Percentiles rank a stretch among this genome's conserved stretches.
phyloP scores from a whole-genome alignment of 2,329 filamentous ascomycete species.

The Venturia carpophila region DNA sequence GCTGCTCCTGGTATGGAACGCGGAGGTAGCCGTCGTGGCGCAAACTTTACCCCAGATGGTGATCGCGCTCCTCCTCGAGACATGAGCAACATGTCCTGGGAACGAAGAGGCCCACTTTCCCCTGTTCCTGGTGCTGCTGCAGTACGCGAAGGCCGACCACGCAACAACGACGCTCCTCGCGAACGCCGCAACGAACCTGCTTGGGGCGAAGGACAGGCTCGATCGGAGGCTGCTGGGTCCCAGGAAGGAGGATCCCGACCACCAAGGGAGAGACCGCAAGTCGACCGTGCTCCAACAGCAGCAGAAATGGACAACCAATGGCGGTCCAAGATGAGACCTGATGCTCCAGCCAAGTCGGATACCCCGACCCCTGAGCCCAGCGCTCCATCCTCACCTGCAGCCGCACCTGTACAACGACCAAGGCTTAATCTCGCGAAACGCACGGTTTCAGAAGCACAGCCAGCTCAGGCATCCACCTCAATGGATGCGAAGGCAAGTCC shows the following conservation, averaged over 20 bases:
- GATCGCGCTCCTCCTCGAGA: slow-evolving; percentile 49
- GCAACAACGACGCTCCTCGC: slow-evolving; percentile 48
- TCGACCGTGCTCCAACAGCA: slow-evolving; percentile 69
- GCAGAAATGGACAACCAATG: slow-evolving; percentile 91
- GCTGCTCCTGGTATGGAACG: slow-evolving; percentile 54
- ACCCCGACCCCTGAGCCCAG: slow-evolving; percentile 64
- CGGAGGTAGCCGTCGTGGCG: slow-evolving; percentile 56
- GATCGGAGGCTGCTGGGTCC: slow-evolving; percentile 31
- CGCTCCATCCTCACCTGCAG: slow-evolving; percentile 64
- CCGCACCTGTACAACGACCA: slow-evolving; percentile 59
- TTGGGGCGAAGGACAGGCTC: slow-evolving; percentile 58
- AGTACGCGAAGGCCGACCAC: slow-evolving; percentile 49
- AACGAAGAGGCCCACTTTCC: slow-evolving; percentile 84
- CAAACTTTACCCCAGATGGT: slow-evolving; percentile 61
- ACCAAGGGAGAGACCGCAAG: slow-evolving; percentile 61
- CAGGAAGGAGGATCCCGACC: slow-evolving; percentile 67
- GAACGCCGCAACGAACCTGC: slow-evolving; percentile 54
- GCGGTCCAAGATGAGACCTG: slow-evolving; percentile 87
- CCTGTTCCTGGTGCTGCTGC: slow-evolving; percentile 47
- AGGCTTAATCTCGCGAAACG: slow-evolving; percentile 84
- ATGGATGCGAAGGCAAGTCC: slow-evolving; percentile 77
- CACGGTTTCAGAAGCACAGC: slow-evolving; percentile 70
- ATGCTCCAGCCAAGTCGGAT: slow-evolving; percentile 54
- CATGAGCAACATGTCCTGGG: slow-evolving; percentile 68
- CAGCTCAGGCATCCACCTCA: slow-evolving; percentile 35